Conservation (phyloP, 345 rosid genomes). For the Schrenkiella parvula region DNA sequence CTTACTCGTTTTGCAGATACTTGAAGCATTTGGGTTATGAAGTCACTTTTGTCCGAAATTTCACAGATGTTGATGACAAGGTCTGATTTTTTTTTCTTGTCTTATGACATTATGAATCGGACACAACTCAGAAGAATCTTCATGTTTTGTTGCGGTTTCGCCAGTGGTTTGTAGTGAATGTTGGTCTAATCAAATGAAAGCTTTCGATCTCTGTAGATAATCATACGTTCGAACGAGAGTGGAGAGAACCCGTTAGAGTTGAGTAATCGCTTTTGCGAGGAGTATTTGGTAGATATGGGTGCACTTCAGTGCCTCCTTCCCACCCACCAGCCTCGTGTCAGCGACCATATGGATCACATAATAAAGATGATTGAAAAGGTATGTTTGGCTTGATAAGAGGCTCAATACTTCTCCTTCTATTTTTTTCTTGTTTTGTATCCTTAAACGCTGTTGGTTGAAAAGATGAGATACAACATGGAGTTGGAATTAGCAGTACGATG, state of each 20-base stretch:
- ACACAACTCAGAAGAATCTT: neutral
- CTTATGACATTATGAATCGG: neutral
- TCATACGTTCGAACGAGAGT: constrained; percentile 59
- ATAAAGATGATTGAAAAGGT: constrained; percentile 69
- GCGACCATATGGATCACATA: constrained; percentile 74
- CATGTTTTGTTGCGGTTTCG: neutral
- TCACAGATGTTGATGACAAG: constrained; percentile 96
- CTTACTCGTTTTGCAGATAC: constrained; percentile 48
- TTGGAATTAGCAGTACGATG: neutral
- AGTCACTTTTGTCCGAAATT: constrained; percentile 72
- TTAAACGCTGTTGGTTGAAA: neutral
- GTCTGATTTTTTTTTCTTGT: constrained; percentile 28
- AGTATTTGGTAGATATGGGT: constrained; percentile 67
- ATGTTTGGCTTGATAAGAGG: neutral
- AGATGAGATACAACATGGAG: neutral
- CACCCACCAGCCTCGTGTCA: constrained; percentile 73
- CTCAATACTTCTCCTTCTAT: neutral
- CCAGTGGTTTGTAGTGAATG: neutral
- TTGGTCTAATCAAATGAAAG: neutral
- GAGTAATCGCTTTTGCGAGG: constrained; percentile 68
- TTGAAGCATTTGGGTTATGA: constrained; percentile 64
- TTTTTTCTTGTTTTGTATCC: neutral
- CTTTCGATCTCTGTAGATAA: constrained; percentile 49
- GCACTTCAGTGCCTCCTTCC: constrained; percentile 79
- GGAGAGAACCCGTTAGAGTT: constrained; percentile 54